Evolutionary conservation across 148 eudicot genomes (phyloP).

Genomic region (Pouteria glomerata): DNA sequence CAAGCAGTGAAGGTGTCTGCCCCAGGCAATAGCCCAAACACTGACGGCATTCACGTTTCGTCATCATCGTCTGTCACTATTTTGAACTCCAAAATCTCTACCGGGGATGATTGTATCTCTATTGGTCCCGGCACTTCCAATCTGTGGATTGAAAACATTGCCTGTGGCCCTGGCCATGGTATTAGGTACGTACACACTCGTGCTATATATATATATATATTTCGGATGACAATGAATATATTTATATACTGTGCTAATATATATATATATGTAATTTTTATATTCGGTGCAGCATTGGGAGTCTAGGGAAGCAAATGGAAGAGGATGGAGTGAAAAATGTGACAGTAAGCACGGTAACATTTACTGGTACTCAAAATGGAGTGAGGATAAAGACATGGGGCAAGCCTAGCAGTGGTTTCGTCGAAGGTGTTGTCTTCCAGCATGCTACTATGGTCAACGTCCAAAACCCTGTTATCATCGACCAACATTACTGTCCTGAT

Average conservation of each 20-base stretch:
- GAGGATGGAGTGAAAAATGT: constrained; percentile 56
- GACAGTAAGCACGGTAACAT: constrained; percentile 30
- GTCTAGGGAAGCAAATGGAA: constrained; percentile 34
- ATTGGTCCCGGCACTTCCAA: constrained; percentile 45
- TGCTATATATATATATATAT: too few species aligned
- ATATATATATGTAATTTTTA: too few species aligned
- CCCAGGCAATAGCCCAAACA: constrained; percentile 51
- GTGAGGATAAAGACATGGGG: constrained; percentile 71
- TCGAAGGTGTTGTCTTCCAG: constrained; percentile 32
- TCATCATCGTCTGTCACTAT: constrained; percentile 32
- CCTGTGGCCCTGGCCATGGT: constrained; percentile 60
- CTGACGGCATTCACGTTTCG: constrained; percentile 57
- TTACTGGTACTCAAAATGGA: constrained; percentile 48
- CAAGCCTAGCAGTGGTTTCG: constrained; percentile 50
- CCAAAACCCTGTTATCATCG: constrained; percentile 46
- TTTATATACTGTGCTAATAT: too few species aligned
- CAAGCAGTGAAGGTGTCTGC: constrained; percentile 32
- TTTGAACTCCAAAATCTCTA: constrained; percentile 26
- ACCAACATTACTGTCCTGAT: constrained; percentile 57
- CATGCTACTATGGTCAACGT: constrained; percentile 38
- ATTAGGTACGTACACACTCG: constrained; percentile 31
- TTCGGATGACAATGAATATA: background rate
- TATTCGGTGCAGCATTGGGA: constrained; percentile 68
- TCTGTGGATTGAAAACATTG: constrained; percentile 32
- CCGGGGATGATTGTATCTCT: constrained; percentile 61